Evolutionary conservation across 2,329 filamentous ascomycete species (phyloP).

Genomic region (Fusarium brachygibbosum): DNA sequence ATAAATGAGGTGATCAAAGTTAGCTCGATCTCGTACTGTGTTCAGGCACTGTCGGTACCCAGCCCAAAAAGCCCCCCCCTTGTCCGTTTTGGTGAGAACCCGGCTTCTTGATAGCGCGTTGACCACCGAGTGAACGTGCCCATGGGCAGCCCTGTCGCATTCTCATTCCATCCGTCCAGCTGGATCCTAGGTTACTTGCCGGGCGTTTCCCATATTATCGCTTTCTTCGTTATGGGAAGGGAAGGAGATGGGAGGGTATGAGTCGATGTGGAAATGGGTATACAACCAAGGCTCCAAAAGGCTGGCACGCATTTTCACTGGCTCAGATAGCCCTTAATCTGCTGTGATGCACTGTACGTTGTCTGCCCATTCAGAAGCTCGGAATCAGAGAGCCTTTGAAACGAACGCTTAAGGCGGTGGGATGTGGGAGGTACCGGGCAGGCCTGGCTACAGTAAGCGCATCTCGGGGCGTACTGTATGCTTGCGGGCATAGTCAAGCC

Average conservation of each 20-base stretch:
- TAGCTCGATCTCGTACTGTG: conserved; percentile 41
- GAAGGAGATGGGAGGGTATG: conserved; percentile 8
- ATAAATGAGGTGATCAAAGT: conserved; percentile 39
- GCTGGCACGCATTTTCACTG: conserved; percentile 39
- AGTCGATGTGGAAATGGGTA: conserved; percentile 8
- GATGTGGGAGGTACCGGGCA: conserved; percentile 10
- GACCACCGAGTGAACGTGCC: conserved; percentile 35
- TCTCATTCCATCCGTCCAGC: conserved; percentile 37
- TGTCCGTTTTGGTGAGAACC: conserved; percentile 35
- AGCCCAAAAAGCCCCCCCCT: conserved; percentile 18
- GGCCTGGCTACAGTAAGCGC: conserved; percentile 8
- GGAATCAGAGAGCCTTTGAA: conserved; percentile 6
- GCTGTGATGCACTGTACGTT: conserved; percentile 39
- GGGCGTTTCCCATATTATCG: conserved; percentile 9
- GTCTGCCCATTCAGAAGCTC: conserved; percentile 36
- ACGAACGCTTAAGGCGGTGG: conserved; percentile 27
- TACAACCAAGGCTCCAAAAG: conserved; percentile 34
- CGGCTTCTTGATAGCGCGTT: conserved; percentile 34
- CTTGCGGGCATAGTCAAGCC: conserved; percentile 8
- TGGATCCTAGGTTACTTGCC: conserved; percentile 25
- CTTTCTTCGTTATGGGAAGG: conserved; percentile 1
- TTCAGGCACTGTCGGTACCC: conserved; percentile 37
- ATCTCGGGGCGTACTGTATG: conserved; percentile 11
- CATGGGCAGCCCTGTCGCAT: conserved; percentile 20
- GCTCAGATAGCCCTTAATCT: conserved; percentile 18